Percentiles rank a stretch among this genome's conserved stretches.
Conservation (phyloP, 257 asterid species). For the Solanum pimpinellifolium region DNA sequence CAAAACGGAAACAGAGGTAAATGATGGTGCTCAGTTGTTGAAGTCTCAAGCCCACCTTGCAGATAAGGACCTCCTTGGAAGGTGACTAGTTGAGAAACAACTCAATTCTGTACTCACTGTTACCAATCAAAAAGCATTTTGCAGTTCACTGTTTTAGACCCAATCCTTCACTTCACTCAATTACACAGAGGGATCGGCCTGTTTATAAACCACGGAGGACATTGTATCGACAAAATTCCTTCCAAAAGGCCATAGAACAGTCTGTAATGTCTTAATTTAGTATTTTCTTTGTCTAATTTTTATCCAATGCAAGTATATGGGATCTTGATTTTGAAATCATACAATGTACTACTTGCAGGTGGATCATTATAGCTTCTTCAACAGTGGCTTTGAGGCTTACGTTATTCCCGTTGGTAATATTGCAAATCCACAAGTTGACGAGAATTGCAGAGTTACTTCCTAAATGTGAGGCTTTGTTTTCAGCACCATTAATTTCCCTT, state of each 20-base stretch:
- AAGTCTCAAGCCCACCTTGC: neutral
- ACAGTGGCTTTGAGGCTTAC: constrained; percentile 58
- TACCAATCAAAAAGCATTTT: neutral
- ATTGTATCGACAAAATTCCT: neutral
- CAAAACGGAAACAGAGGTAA: neutral
- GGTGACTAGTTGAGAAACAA: neutral
- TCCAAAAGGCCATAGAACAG: neutral
- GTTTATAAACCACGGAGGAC: neutral
- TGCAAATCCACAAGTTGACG: constrained; percentile 70
- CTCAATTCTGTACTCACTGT: neutral
- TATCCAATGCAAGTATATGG: neutral
- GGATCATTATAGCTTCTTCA: constrained; percentile 69
- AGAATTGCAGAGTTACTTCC: constrained; percentile 51
- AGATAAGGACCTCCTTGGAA: neutral
- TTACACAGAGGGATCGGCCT: neutral
- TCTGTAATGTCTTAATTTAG: neutral
- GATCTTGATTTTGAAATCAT: neutral
- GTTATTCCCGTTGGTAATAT: constrained; percentile 45
- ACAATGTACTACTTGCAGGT: constrained; percentile 28
- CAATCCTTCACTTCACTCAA: neutral
- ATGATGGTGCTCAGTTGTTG: neutral
- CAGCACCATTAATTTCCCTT: neutral
- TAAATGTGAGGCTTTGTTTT: constrained; percentile 47
- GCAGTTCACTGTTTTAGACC: neutral
- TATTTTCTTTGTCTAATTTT: neutral